A percentile compares a stretch with the other conserved stretches of the same genome.
Evolutionary conservation across 2,329 filamentous ascomycete species (phyloP).

Genomic region (Botrytis tulipae): DNA sequence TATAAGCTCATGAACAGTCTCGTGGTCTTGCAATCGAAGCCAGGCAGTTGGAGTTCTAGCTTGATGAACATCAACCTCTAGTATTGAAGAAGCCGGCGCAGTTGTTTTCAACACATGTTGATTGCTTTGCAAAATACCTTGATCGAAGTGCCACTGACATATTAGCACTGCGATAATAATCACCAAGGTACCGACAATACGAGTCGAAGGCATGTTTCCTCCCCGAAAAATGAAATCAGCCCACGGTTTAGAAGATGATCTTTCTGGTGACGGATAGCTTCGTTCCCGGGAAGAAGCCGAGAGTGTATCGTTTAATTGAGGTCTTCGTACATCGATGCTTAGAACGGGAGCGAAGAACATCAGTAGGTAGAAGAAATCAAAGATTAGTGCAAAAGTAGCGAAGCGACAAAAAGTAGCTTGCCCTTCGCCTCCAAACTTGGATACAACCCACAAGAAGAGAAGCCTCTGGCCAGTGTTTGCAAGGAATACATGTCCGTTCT

Average conservation of each 20-base stretch:
- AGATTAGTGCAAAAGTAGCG: constrained; percentile 68
- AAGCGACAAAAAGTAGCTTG: constrained; percentile 74
- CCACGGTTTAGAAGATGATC: constrained; percentile 50
- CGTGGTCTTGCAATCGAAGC: constrained; percentile 74
- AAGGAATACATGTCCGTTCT: constrained; percentile 68
- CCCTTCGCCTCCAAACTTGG: constrained; percentile 52
- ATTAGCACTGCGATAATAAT: constrained; percentile 70
- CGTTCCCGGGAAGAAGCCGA: constrained; percentile 47
- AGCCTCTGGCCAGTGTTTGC: constrained; percentile 69
- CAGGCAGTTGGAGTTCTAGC: constrained; percentile 74
- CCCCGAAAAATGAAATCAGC: constrained; percentile 60
- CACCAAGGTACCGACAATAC: constrained; percentile 71
- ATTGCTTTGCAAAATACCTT: constrained; percentile 43
- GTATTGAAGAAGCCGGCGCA: constrained; percentile 38
- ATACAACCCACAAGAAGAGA: constrained; percentile 62
- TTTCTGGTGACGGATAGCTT: constrained; percentile 27
- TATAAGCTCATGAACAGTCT: constrained; percentile 74
- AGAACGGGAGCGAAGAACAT: constrained; percentile 79
- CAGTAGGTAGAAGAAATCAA: constrained; percentile 75
- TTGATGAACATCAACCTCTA: constrained; percentile 65
- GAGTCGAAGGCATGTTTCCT: constrained; percentile 66
- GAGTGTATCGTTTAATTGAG: constrained; percentile 67
- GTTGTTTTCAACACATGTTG: neutral
- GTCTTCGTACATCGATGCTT: constrained; percentile 73
- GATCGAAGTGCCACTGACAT: constrained; percentile 73